phyloP scores from a whole-genome alignment of 192 early-diverging fungal species.

The Spizellomyces punctatus region DNA sequence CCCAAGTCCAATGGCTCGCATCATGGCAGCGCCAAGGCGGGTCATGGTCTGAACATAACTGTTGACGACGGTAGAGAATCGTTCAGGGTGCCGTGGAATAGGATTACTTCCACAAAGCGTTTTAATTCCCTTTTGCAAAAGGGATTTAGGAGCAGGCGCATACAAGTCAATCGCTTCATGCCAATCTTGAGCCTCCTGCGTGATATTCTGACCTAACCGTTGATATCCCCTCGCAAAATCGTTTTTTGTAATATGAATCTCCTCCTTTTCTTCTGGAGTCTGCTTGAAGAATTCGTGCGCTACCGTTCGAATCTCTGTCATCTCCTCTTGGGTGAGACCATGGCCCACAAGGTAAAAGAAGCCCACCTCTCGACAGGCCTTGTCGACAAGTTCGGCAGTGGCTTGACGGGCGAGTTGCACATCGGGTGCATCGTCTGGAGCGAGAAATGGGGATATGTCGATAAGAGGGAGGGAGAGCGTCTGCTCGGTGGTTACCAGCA shows the following conservation, averaged over 20 bases:
- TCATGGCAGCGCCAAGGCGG: slow-evolving; percentile 36
- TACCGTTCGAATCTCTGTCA: slow-evolving; percentile 30
- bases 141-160: slow-evolving; percentile 33
- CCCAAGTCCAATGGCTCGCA: slow-evolving; percentile 54
- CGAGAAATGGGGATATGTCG: slow-evolving; percentile 33
- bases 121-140: slow-evolving; percentile 12
- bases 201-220: slow-evolving; percentile 53
- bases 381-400: slow-evolving; percentile 36
- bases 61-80: slow-evolving; percentile 39
- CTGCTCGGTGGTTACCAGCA: neutral
- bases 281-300: slow-evolving; percentile 48
- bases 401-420: slow-evolving; percentile 4
- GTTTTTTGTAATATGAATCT: slow-evolving; percentile 42
- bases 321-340: slow-evolving; percentile 37
- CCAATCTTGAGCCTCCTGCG: slow-evolving; percentile 52
- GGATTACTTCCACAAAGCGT: slow-evolving; percentile 49
- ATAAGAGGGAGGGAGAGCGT: slow-evolving; percentile 21
- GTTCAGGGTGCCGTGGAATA: slow-evolving; percentile 25
- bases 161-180: slow-evolving; percentile 54
- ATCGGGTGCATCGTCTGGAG: neutral
- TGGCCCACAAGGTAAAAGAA: slow-evolving; percentile 53
- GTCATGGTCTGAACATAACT: slow-evolving; percentile 45
- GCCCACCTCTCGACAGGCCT: slow-evolving; percentile 44
- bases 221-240: slow-evolving; percentile 57
- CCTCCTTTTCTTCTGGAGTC: slow-evolving; percentile 30